A percentile compares a stretch with the other conserved stretches of the same genome.
Conservation (phyloP, 148 eudicot genomes). For the Camellia sinensis region DNA sequence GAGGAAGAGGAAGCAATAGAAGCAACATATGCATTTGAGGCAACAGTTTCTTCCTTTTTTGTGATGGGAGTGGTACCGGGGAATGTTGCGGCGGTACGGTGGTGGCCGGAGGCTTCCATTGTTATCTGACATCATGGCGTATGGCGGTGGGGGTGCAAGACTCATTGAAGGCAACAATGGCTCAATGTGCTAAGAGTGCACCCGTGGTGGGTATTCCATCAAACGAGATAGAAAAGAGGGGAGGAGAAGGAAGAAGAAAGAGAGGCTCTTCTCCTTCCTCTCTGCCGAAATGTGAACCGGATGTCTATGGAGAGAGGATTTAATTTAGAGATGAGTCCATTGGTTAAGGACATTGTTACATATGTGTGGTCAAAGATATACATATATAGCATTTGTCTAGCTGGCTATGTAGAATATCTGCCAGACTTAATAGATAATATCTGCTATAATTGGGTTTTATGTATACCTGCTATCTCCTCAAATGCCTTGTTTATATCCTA, state of each 20-base stretch:
- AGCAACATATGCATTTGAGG: constrained; percentile 45
- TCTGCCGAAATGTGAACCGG: constrained; percentile 9
- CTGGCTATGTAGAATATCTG: too few species aligned
- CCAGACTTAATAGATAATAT: too few species aligned
- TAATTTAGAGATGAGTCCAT: neutral
- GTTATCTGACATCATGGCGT: constrained; percentile 26
- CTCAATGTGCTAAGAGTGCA: neutral
- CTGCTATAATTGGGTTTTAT: too few species aligned
- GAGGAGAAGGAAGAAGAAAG: constrained; percentile 10
- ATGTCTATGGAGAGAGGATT: neutral
- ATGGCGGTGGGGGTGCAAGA: constrained; percentile 32
- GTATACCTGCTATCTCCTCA: neutral
- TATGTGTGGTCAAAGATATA: constrained; percentile 4
- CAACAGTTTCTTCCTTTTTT: constrained; percentile 28
- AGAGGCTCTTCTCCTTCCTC: constrained; percentile 16
- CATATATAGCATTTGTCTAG: neutral
- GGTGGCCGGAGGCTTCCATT: constrained; percentile 30
- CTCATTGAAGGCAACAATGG: constrained; percentile 23
- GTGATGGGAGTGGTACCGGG: constrained; percentile 24
- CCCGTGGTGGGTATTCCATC: constrained; percentile 15
- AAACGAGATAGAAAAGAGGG: constrained; percentile 4
- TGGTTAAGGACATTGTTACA: neutral
- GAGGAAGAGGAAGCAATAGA: constrained; percentile 42
- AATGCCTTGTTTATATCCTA: neutral
- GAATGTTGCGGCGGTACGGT: constrained; percentile 26